These are phyloP conservation scores for rapeseed (Brassica napus) DNA, from an alignment of 345 rosid genomes.

Conservation along the genomic window DNA sequence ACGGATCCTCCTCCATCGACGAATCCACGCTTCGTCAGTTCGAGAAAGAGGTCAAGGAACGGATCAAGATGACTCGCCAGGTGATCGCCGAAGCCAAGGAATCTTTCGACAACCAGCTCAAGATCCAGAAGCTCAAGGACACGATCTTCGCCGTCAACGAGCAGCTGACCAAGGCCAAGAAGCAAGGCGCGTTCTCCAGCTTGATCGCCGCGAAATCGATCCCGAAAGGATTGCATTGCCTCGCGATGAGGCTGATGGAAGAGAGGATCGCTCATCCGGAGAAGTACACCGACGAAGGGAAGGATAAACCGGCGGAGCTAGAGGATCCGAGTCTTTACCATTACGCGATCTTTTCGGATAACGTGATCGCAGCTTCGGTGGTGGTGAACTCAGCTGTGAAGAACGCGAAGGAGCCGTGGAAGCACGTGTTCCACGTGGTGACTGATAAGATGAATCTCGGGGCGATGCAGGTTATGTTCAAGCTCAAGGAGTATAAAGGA, in stretches of 20 bases:
- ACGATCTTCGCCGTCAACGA: slow-evolving; percentile 86
- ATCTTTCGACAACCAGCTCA: slow-evolving; percentile 91
- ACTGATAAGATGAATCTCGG: slow-evolving; percentile 99
- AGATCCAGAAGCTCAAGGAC: slow-evolving; percentile 94
- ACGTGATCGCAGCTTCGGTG: slow-evolving; percentile 88
- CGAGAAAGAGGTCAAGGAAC: slow-evolving; percentile 93
- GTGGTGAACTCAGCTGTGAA: slow-evolving; percentile 97
- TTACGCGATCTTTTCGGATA: slow-evolving; percentile 56
- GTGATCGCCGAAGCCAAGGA: slow-evolving; percentile 87
- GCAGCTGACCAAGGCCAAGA: slow-evolving; percentile 85
- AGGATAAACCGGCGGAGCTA: slow-evolving; percentile 55
- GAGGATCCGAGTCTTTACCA: slow-evolving; percentile 70
- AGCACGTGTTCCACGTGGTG: slow-evolving; percentile 95
- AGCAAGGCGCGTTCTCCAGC: slow-evolving; percentile 95
- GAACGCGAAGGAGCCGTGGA: slow-evolving; percentile 89
- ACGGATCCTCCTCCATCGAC: slow-evolving; percentile 60
- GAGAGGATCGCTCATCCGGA: slow-evolving; percentile 88
- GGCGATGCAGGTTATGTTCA: slow-evolving; percentile 99
- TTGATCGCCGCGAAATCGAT: slow-evolving; percentile 94
- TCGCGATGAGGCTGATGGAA: slow-evolving; percentile 94
- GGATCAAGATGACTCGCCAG: slow-evolving; percentile 88
- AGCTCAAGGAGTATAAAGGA: slow-evolving; percentile 83
- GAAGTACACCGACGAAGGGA: slow-evolving; percentile 78
- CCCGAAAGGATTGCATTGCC: slow-evolving; percentile 90
- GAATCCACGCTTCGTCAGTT: slow-evolving; percentile 67